Percentiles rank a stretch among this genome's conserved stretches.
Evolutionary conservation across 441 rosid species (phyloP).

Genomic region (Breynia disticha): DNA sequence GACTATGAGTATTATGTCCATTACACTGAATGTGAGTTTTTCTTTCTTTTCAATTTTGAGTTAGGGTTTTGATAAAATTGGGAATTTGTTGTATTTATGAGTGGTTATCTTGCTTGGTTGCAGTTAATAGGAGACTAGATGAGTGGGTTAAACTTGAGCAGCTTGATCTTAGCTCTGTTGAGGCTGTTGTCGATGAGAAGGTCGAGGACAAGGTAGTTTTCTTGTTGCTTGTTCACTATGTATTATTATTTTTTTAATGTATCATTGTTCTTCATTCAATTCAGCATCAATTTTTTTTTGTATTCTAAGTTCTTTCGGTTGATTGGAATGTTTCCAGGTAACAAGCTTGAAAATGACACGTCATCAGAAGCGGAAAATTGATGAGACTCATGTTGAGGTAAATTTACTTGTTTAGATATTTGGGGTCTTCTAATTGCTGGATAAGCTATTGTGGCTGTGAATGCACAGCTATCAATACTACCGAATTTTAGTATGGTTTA

Average conservation of each 20-base stretch:
- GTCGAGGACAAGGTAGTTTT: conserved; percentile 91
- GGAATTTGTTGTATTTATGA: too few species aligned
- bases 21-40: conserved; percentile 82
- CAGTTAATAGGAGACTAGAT: conserved; percentile 97
- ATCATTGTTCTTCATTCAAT: background rate
- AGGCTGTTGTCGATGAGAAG: conserved; percentile 90
- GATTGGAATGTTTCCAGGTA: conserved; percentile 36
- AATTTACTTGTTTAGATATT: background rate
- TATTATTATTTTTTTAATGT: background rate
- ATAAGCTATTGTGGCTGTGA: too few species aligned
- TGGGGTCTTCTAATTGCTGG: background rate
- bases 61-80: conserved; percentile 4
- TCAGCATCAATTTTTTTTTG: background rate
- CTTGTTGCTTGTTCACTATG: background rate
- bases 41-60: conserved; percentile 5
- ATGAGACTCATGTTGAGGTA: conserved; percentile 97
- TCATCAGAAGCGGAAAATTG: conserved; percentile 97
- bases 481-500: too few species aligned
- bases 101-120: conserved; percentile 1
- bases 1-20: conserved; percentile 97
- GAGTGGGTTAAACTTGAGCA: conserved; percentile 99
- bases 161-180: conserved; percentile 87
- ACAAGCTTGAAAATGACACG: conserved; percentile 98
- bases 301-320: too few species aligned
- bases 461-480: too few species aligned